Evolutionary conservation across 2,329 filamentous ascomycete genomes (phyloP).

Genomic region (Basipetospora chlamydospora): DNA sequence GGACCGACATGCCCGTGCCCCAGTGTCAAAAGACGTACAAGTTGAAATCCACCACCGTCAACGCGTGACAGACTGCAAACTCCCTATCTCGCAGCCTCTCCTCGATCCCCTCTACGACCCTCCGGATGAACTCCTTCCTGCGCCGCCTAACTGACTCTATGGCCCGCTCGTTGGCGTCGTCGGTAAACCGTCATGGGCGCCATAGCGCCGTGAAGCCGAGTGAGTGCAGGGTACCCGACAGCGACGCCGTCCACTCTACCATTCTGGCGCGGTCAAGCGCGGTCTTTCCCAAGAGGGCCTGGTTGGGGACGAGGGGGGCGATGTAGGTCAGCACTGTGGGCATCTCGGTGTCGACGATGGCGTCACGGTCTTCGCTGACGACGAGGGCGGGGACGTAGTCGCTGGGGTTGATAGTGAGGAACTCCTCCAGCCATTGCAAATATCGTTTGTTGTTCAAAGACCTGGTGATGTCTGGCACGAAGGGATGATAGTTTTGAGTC

Average conservation of each 20-base stretch:
- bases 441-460: too few species aligned
- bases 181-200: constrained; percentile 15
- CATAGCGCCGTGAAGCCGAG: constrained; percentile 13
- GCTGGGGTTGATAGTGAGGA: constrained; percentile 14
- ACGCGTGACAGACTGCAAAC: constrained; percentile 10
- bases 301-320: constrained; percentile 11
- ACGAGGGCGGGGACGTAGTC: constrained; percentile 18
- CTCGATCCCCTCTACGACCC: constrained; percentile 10
- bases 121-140: constrained; percentile 8
- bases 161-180: constrained; percentile 7
- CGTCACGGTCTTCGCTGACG: constrained; percentile 9
- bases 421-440: too few species aligned
- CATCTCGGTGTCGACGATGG: constrained; percentile 17
- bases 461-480: too few species aligned
- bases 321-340: constrained; percentile 19
- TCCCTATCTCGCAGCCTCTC: constrained; percentile 6
- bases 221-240: constrained; percentile 18
- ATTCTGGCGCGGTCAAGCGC: constrained; percentile 13
- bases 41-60: constrained; percentile 13
- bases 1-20: constrained; percentile 6
- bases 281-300: constrained; percentile 11
- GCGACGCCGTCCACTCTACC: constrained; percentile 18
- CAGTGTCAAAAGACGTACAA: constrained; percentile 12
- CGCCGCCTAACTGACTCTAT: constrained; percentile 8
- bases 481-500: too few species aligned